Percentiles rank a stretch among this genome's conserved stretches.
Evolutionary conservation across 495 filamentous ascomycete species (phyloP).

Genomic region (Hyaloscypha finlandica): DNA sequence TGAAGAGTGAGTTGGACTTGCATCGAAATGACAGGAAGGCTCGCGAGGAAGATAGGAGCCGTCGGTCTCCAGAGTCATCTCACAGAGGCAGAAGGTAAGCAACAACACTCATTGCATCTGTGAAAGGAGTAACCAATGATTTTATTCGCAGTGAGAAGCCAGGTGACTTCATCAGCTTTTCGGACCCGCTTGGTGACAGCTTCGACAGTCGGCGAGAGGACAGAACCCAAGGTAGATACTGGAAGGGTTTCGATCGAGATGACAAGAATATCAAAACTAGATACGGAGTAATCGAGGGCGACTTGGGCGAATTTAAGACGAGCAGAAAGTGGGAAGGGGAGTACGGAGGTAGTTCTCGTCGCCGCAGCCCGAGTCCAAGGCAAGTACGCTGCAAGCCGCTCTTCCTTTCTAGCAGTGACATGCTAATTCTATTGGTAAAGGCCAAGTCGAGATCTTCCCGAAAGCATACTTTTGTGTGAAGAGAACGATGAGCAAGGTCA

Average conservation of each 20-base stretch:
- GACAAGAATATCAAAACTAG: neutral
- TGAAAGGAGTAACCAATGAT: neutral
- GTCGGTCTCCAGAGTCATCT: neutral
- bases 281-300: neutral
- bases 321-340: neutral
- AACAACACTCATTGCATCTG: neutral
- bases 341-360: neutral
- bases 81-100: neutral
- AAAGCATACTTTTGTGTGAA: neutral
- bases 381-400: neutral
- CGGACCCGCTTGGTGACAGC: neutral
- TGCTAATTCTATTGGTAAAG: neutral
- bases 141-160: neutral
- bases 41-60: neutral
- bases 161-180: neutral
- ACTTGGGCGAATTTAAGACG: neutral
- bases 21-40: neutral
- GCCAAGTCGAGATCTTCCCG: neutral
- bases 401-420: neutral
- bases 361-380: neutral
- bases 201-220: neutral
- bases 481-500: neutral
- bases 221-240: neutral
- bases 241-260: neutral
- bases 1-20: neutral